Evolutionary conservation across 2,329 filamentous ascomycete species (phyloP).

Genomic region (Aureobasidium mangrovei): DNA sequence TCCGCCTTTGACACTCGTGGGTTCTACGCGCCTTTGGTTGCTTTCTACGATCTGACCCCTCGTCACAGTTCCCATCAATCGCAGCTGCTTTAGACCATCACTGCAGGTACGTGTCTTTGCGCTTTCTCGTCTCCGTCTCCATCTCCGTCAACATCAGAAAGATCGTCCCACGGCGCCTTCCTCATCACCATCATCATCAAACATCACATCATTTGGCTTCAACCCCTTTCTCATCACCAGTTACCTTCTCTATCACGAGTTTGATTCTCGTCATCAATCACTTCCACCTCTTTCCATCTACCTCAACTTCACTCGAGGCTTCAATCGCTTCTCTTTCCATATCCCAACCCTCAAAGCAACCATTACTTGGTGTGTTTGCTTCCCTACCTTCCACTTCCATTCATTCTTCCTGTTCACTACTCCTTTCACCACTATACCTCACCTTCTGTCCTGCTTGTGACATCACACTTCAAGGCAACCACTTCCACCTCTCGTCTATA

Average conservation of each 20-base stretch:
- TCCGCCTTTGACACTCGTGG: too few relatives aligned
- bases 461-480: slow-evolving; percentile 4
- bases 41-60: too few relatives aligned
- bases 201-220: too few relatives aligned
- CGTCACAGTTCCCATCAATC: too few relatives aligned
- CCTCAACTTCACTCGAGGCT: background rate
- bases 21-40: too few relatives aligned
- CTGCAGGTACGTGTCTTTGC: background rate
- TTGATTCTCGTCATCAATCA: background rate
- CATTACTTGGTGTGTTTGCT: background rate
- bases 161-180: too few relatives aligned
- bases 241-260: background rate
- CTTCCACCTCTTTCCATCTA: background rate
- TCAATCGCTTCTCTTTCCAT: background rate
- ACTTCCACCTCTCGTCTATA: slow-evolving; percentile 1
- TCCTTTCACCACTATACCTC: background rate
- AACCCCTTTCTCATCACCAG: too few relatives aligned
- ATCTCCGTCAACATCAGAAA: too few relatives aligned
- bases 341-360: background rate
- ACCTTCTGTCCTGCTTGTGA: background rate
- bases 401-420: background rate
- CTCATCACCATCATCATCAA: too few relatives aligned
- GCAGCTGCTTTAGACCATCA: background rate
- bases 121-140: background rate
- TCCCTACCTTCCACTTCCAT: background rate